phyloP scores from a whole-genome alignment of 177 flowering plant genomes.

The Vitis hybrid region DNA sequence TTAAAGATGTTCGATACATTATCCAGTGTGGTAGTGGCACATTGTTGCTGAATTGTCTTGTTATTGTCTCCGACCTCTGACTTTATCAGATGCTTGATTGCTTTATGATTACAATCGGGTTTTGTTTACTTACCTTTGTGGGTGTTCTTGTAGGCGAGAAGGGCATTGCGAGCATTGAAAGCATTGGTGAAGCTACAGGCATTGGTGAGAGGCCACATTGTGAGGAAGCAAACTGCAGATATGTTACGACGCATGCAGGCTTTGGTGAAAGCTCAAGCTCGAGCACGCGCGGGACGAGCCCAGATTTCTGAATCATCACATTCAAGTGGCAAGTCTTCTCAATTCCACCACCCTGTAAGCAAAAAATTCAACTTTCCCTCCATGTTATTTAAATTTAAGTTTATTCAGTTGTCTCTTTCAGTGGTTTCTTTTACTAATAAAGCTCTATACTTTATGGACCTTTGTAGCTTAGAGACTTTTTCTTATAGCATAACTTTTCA shows the following conservation, averaged over 20 bases:
- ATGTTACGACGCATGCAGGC: conserved; percentile 51
- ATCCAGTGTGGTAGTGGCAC: not conserved
- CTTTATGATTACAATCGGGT: not conserved
- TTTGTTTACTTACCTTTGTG: not conserved
- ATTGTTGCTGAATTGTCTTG: not conserved
- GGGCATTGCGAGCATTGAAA: conserved; percentile 60
- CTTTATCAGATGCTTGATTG: not conserved
- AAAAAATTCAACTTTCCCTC: conserved; percentile 1
- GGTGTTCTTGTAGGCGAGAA: conserved; percentile 45
- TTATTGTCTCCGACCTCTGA: not conserved
- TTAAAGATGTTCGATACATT: not conserved
- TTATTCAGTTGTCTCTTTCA: not conserved
- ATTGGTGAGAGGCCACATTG: conserved; percentile 63
- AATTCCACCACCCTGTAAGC: conserved; percentile 37
- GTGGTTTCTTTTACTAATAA: not conserved
- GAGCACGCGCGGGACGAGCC: conserved; percentile 51
- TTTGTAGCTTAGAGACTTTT: too few species aligned
- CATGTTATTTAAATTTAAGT: not conserved
- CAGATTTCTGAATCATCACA: conserved; percentile 38
- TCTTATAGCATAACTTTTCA: not conserved
- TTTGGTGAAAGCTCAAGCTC: conserved; percentile 48
- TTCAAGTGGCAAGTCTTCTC: conserved; percentile 44
- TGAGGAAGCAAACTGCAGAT: conserved; percentile 51
- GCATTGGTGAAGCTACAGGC: conserved; percentile 71
- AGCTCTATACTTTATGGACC: too few species aligned